Conservation (phyloP, 495 filamentous ascomycete species). For the Trichoderma gamsii region DNA sequence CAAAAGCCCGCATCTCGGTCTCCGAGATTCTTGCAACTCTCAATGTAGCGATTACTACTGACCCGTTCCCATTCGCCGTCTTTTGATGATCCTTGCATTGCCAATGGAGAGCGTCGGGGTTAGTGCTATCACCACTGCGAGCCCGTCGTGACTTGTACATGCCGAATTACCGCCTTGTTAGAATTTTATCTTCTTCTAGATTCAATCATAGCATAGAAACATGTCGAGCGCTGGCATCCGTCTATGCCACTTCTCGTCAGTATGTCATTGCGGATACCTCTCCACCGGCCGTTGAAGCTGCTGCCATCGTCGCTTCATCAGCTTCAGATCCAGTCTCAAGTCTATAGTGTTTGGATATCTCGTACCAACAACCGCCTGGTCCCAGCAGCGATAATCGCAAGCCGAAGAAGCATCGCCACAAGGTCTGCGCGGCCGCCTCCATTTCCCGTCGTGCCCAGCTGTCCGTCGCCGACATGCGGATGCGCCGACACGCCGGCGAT, state of each 20-base stretch:
- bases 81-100: too few species aligned
- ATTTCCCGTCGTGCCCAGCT: constrained; percentile 52
- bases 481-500: constrained; percentile 60
- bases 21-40: neutral
- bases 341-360: neutral
- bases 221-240: constrained; percentile 3
- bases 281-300: neutral
- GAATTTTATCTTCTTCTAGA: neutral
- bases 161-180: neutral
- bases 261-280: constrained; percentile 8
- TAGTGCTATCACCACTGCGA: too few species aligned
- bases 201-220: neutral
- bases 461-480: constrained; percentile 64
- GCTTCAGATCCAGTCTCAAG: neutral
- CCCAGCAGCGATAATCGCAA: neutral
- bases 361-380: neutral
- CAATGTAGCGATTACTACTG: too few species aligned
- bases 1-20: constrained; percentile 11
- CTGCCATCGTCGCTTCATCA: neutral
- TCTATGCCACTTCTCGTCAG: neutral
- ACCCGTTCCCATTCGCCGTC: too few species aligned
- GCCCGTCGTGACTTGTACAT: neutral
- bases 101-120: too few species aligned
- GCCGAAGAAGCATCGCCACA: neutral
- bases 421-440: constrained; percentile 15